Evolutionary conservation across 257 asterid genomes (phyloP).

Genomic region (Prunella vulgaris): DNA sequence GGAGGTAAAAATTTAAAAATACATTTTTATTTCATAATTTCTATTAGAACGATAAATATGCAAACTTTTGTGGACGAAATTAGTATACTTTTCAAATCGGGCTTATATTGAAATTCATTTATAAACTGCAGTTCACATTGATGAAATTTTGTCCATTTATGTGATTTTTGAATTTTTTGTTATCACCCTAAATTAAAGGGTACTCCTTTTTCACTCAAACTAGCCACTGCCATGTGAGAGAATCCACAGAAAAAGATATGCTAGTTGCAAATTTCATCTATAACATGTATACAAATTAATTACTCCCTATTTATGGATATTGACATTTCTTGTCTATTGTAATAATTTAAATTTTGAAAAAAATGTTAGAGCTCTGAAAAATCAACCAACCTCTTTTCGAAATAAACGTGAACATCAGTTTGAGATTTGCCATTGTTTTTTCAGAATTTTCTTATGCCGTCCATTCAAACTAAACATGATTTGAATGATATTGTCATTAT

Average conservation of each 20-base stretch:
- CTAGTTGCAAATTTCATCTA: not conserved
- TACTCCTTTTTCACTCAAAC: not conserved
- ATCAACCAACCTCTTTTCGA: not conserved
- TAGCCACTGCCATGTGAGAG: not conserved
- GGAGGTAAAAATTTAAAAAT: no score
- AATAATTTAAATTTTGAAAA: not conserved
- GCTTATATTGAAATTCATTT: not conserved
- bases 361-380: not conserved
- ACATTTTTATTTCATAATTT: no score
- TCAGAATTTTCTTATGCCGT: not conserved
- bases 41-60: no score
- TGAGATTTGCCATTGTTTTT: not conserved
- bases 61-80: no score
- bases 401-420: not conserved
- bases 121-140: no score
- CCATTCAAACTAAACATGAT: not conserved
- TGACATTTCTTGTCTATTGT: not conserved
- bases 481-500: not conserved
- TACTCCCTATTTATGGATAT: not conserved
- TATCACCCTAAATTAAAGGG: not conserved
- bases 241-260: constrained; percentile 5
- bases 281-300: not conserved
- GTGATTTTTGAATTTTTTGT: not conserved
- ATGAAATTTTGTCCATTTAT: not conserved
- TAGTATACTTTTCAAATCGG: not conserved